Conservation (phyloP, 2,329 filamentous ascomycete genomes). For the Cytospora chrysosperma region DNA sequence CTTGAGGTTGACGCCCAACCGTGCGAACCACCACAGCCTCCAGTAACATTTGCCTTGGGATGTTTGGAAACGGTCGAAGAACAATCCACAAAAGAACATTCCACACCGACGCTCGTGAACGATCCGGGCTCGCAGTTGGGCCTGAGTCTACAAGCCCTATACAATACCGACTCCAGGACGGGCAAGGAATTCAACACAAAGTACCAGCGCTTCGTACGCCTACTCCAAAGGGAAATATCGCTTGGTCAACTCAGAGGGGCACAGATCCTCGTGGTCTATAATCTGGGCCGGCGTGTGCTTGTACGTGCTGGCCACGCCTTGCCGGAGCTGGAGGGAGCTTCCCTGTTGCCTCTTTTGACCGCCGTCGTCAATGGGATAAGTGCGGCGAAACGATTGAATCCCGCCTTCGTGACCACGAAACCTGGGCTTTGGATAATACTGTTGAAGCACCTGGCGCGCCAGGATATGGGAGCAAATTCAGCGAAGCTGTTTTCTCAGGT, state of each 20-base stretch:
- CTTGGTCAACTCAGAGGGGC: slow-evolving; percentile 9
- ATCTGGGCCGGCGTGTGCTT: slow-evolving; percentile 1
- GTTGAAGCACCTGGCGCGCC: slow-evolving; percentile 10
- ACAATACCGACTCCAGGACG: background rate
- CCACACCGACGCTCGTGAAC: background rate
- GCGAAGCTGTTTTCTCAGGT: slow-evolving; percentile 12
- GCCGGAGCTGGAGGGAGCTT: background rate
- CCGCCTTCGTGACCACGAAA: slow-evolving; percentile 1
- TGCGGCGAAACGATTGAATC: background rate
- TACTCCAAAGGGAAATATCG: slow-evolving; percentile 2
- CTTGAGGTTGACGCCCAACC: background rate
- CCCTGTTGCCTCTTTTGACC: slow-evolving; percentile 2
- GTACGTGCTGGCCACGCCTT: background rate
- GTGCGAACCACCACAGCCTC: background rate
- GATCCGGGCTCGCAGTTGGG: background rate
- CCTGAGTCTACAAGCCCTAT: slow-evolving; percentile 29
- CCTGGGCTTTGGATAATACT: slow-evolving; percentile 12
- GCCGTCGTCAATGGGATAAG: slow-evolving; percentile 4
- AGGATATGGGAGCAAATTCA: background rate
- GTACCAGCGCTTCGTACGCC: background rate
- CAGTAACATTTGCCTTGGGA: background rate
- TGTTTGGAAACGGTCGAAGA: background rate
- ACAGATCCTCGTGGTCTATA: slow-evolving; percentile 13
- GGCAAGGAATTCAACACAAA: background rate
- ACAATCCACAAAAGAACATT: background rate